Conservation (phyloP, 768 basidiomycete species). For the Ephemerocybe angulata region DNA sequence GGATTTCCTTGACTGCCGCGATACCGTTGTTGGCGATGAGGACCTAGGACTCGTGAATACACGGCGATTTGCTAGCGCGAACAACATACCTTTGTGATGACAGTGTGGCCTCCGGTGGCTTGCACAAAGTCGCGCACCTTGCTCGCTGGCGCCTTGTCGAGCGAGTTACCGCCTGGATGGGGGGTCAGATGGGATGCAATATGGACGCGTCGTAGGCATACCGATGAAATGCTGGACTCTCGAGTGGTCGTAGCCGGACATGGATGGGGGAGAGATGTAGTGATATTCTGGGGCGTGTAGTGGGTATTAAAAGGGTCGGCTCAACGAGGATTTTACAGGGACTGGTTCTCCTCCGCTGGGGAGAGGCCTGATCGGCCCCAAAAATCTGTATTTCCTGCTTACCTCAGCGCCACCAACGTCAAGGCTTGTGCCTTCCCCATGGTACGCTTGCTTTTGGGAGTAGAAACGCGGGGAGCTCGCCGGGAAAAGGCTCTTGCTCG, state of each 20-base stretch:
- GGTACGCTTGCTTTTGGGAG: background rate
- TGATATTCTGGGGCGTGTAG: conserved; percentile 13
- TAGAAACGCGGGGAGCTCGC: background rate
- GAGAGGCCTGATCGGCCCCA: conserved; percentile 43
- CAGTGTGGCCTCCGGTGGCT: conserved; percentile 89
- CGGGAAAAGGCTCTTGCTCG: background rate
- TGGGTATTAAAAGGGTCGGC: conserved; percentile 8
- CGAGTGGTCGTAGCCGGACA: conserved; percentile 53
- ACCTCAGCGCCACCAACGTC: conserved; percentile 25
- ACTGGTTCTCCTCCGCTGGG: conserved; percentile 30
- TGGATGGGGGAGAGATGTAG: conserved; percentile 21
- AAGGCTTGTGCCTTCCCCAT: background rate
- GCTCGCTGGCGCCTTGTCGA: conserved; percentile 78
- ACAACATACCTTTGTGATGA: conserved; percentile 87
- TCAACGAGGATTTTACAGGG: conserved; percentile 21
- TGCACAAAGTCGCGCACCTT: conserved; percentile 89
- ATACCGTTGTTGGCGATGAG: conserved; percentile 99
- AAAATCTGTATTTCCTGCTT: conserved; percentile 35
- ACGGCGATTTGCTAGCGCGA: background rate
- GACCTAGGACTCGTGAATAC: conserved; percentile 50
- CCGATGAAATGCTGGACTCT: conserved; percentile 55
- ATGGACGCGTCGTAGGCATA: conserved; percentile 17
- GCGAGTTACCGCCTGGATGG: conserved; percentile 81
- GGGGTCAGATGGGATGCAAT: conserved; percentile 10
- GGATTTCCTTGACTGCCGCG: conserved; percentile 98